Evolutionary conservation across 2,329 filamentous ascomycete species (phyloP).

Genomic region (Emergomyces pasteurianus): DNA sequence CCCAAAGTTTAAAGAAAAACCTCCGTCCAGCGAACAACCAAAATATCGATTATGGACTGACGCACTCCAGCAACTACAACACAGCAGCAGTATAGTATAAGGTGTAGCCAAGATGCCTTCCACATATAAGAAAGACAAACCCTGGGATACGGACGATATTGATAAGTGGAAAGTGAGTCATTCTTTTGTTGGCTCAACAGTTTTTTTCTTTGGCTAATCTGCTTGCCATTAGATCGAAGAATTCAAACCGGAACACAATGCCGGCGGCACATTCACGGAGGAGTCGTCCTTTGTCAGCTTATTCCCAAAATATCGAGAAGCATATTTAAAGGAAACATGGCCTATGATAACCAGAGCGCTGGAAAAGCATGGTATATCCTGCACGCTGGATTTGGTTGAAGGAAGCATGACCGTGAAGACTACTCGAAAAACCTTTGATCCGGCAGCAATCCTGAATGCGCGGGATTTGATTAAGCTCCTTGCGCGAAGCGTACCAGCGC

Average conservation of each 20-base stretch:
- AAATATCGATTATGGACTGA: not conserved
- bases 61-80: not conserved
- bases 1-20: not conserved
- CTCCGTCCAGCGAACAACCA: not conserved
- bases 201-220: not conserved
- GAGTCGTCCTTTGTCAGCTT: constrained; percentile 76
- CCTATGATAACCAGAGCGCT: constrained; percentile 77
- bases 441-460: constrained; percentile 83
- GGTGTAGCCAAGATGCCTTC: constrained; percentile 56
- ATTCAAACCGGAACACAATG: constrained; percentile 78
- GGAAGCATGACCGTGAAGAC: constrained; percentile 96
- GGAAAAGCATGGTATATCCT: constrained; percentile 78
- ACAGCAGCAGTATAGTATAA: not conserved
- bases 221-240: constrained; percentile 49
- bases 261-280: constrained; percentile 74
- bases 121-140: constrained; percentile 79
- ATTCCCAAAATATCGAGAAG: constrained; percentile 94
- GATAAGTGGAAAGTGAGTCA: constrained; percentile 76
- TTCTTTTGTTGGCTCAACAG: not conserved
- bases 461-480: constrained; percentile 90
- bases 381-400: constrained; percentile 86
- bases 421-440: constrained; percentile 81
- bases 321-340: constrained; percentile 88
- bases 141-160: constrained; percentile 93
- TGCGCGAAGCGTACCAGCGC: constrained; percentile 79